These are phyloP conservation scores for Typha latifolia DNA, from an alignment of 176 grass and related monocot species.

Conservation along the genomic window DNA sequence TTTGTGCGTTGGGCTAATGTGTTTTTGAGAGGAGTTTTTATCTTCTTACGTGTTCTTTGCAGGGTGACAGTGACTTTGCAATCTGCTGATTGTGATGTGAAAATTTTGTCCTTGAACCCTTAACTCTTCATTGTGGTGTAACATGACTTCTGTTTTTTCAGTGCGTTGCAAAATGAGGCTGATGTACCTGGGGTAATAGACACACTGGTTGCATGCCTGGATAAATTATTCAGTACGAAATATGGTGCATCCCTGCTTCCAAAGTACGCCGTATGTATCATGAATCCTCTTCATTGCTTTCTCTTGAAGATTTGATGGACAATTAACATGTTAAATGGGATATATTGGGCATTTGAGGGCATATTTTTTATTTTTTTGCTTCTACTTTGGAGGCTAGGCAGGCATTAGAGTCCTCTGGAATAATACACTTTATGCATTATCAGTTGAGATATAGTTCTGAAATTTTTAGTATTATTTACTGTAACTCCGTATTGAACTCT, in stretches of 20 bases:
- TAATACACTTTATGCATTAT: no score
- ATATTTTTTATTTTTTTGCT: no score
- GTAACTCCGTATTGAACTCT: not conserved
- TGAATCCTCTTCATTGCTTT: not conserved
- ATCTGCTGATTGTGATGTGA: not conserved
- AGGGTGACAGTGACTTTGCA: not conserved
- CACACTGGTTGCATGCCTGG: slow-evolving; percentile 59
- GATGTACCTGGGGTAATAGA: slow-evolving; percentile 43
- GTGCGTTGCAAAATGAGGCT: slow-evolving; percentile 51
- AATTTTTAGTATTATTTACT: not conserved
- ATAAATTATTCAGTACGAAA: slow-evolving; percentile 81
- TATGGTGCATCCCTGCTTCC: slow-evolving; percentile 63
- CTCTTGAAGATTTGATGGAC: not conserved
- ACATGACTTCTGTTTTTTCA: slow-evolving; percentile 10
- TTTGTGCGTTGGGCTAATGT: no score
- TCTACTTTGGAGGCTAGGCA: no score
- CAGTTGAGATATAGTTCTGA: not conserved
- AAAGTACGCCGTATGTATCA: slow-evolving; percentile 42
- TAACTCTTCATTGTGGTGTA: slow-evolving; percentile 7
- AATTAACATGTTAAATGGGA: not conserved
- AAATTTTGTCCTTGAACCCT: not conserved
- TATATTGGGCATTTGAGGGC: no score
- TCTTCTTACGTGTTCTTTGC: no score
- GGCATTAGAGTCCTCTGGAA: no score
- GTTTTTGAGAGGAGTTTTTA: no score